Percentiles rank a stretch among this genome's conserved stretches.
Evolutionary conservation across 306 rosid species (phyloP).

Genomic region (Vicia villosa): DNA sequence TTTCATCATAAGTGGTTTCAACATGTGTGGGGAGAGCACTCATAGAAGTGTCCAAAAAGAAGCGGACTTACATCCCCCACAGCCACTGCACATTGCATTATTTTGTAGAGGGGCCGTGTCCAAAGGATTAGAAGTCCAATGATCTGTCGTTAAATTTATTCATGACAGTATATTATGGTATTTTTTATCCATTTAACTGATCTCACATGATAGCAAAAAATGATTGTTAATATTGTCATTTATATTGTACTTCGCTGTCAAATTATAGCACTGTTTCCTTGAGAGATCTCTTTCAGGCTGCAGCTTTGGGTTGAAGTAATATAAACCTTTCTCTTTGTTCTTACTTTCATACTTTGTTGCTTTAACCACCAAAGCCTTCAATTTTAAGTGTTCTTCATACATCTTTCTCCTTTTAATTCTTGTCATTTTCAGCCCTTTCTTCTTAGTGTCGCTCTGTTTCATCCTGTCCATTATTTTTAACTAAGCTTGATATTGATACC

Average conservation of each 20-base stretch:
- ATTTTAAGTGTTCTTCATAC: neutral
- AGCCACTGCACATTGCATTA: no score
- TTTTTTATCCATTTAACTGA: neutral
- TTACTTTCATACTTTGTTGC: constrained; percentile 1
- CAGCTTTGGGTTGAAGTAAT: constrained; percentile 1
- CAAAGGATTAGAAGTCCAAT: neutral
- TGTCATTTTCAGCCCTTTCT: constrained; percentile 10
- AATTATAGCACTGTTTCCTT: neutral
- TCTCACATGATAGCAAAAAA: neutral
- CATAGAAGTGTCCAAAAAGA: neutral
- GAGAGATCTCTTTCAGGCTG: neutral
- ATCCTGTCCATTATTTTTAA: neutral
- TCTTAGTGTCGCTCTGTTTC: neutral
- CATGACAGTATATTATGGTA: neutral
- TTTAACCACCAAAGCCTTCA: neutral
- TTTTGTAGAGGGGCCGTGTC: no score
- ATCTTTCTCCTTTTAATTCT: neutral
- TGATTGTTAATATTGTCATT: neutral
- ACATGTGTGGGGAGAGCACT: neutral
- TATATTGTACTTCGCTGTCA: neutral
- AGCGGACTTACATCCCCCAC: neutral
- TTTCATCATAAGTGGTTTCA: neutral
- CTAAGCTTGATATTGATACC: neutral
- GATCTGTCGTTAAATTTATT: neutral
- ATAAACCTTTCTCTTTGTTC: neutral